These are phyloP conservation scores for Cercophora sp. DNA, from an alignment of 495 filamentous ascomycete genomes.

Conservation along the genomic window DNA sequence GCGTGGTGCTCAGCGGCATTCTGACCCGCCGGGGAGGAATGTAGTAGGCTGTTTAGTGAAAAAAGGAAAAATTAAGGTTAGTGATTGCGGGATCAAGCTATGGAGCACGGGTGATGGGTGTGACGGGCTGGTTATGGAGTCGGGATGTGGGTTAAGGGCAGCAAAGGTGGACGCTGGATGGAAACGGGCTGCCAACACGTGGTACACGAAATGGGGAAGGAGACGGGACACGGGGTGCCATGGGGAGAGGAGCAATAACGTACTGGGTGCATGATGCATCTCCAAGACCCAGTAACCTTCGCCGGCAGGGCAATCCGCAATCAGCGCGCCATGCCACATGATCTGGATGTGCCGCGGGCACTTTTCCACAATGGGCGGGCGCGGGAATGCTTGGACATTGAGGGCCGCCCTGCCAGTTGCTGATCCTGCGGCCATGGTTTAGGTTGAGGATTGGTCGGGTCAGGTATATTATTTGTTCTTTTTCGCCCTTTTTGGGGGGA, in stretches of 20 bases:
- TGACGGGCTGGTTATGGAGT: too few relatives aligned
- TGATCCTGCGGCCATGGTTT: neutral
- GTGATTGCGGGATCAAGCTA: neutral
- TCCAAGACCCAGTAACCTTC: constrained; percentile 58
- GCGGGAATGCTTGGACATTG: constrained; percentile 55
- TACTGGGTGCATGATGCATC: constrained; percentile 54
- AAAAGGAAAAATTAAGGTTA: neutral
- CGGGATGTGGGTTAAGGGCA: too few relatives aligned
- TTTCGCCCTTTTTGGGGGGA: neutral
- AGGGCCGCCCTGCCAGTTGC: constrained; percentile 17
- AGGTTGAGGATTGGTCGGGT: too few relatives aligned
- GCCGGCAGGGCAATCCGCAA: constrained; percentile 49
- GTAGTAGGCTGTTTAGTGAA: constrained; percentile 47
- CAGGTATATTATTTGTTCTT: neutral
- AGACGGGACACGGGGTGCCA: too few relatives aligned
- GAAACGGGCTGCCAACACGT: too few relatives aligned
- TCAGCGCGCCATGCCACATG: constrained; percentile 47
- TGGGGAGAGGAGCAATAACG: too few relatives aligned
- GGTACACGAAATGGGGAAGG: too few relatives aligned
- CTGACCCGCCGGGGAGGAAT: constrained; percentile 43
- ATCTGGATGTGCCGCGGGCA: constrained; percentile 48
- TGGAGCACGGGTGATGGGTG: neutral
- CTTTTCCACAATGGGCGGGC: constrained; percentile 52
- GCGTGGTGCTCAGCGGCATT: constrained; percentile 40
- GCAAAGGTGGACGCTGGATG: too few relatives aligned